Evolutionary conservation across 306 rosid species (phyloP), one percentile per base, ranked within the genome.

Genomic region (Malus sieversii): DNA sequence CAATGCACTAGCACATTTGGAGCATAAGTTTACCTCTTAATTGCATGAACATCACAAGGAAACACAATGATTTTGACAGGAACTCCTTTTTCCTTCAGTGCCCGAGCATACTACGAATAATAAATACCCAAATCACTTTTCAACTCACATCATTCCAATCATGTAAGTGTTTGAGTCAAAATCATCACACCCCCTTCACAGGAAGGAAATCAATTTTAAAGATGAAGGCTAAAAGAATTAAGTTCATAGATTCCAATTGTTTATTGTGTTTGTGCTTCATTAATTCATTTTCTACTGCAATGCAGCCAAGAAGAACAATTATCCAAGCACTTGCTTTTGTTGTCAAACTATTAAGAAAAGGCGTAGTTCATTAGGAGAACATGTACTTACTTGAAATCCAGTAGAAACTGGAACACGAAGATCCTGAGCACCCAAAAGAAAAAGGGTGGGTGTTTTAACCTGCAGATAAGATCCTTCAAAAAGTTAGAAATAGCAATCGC

Each of bases 371-470:
- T 12, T 11, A 25, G 23, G 55, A 52, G 42, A 60, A 73, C 13
- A 60, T 18, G 16, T 51, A 57, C 77, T 73, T 73, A 73, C 69
- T 29, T 73, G 77, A 57, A 73, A 61, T 44, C 77, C 77, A 6
- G 29, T 73, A 46, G 44, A 73, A 44, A 73, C 5, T 2, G 69
- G 77, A 84, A 91, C 93, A 15, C 97, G 97, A 68, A 84, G 80
- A 88, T 93, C 98, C 81, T 84, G 81, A 15, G 96, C 91, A 61
- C 97, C 98, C 78, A 93, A 66, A 62, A 93, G 87, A 79, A 93
- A 89, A 79, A 93, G 81, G 63, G 86, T 93, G 70, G 96, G 96
- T 33, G 97, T 76, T 84, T 89, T 93, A 64, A 88, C 98, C 98
- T 93, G 85, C 77, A 79, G 61, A 84, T 46, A 62, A 71, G 18